A percentile compares a stretch with the other conserved stretches of the same genome.
These are phyloP conservation scores for Vitis hybrid DNA, from an alignment of 177 flowering plant genomes.

Conservation along the genomic window DNA sequence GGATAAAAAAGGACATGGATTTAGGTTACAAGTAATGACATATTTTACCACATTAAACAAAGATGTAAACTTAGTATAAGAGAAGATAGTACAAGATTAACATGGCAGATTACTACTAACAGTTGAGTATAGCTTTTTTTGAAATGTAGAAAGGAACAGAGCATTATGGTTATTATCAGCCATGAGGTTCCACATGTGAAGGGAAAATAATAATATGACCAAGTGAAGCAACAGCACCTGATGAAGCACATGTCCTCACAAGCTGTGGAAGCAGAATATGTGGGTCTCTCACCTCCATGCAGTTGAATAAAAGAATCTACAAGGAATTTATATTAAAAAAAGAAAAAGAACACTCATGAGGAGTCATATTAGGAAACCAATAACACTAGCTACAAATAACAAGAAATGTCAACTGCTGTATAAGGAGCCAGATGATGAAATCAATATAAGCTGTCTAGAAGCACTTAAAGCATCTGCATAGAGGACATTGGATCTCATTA, in stretches of 20 bases:
- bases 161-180: neutral
- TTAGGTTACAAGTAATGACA: neutral
- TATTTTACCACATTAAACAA: neutral
- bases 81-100: neutral
- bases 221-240: constrained; percentile 44
- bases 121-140: neutral
- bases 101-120: neutral
- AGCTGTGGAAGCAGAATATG: constrained; percentile 67
- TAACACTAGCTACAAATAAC: neutral
- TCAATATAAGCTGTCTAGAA: neutral
- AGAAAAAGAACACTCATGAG: constrained; percentile 3
- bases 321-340: neutral
- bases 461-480: neutral
- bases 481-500: neutral
- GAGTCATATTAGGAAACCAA: neutral
- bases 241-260: constrained; percentile 64
- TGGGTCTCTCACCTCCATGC: constrained; percentile 91
- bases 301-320: constrained; percentile 84
- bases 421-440: neutral
- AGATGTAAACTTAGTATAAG: neutral
- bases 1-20: neutral
- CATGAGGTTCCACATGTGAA: neutral
- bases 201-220: neutral
- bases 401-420: neutral
- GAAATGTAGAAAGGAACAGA: neutral